Conservation (phyloP, 306 rosid genomes). For the Pyrus betulifolia region DNA sequence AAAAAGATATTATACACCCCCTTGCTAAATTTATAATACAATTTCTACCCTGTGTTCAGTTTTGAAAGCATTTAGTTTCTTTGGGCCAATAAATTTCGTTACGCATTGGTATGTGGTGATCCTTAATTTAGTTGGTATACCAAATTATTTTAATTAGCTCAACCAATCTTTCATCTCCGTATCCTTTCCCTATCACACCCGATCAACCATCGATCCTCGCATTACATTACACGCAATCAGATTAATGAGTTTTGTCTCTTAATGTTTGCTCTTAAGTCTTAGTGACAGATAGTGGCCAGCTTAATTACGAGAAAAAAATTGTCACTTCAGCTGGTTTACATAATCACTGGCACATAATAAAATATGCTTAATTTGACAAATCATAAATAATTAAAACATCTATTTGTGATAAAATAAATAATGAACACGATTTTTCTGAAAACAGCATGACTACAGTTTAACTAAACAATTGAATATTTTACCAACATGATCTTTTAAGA, state of each 20-base stretch:
- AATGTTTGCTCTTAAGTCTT: not conserved
- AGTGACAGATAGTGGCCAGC: not conserved
- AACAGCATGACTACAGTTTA: too few relatives aligned
- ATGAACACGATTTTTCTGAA: not conserved
- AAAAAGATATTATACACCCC: too few relatives aligned
- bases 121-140: not conserved
- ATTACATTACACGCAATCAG: constrained; percentile 14
- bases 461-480: too few relatives aligned
- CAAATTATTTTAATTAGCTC: constrained; percentile 4
- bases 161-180: constrained; percentile 15
- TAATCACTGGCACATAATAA: not conserved
- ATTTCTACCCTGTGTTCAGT: too few relatives aligned
- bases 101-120: not conserved
- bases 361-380: not conserved
- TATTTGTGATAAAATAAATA: too few relatives aligned
- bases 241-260: not conserved
- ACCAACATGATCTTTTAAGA: too few relatives aligned
- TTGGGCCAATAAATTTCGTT: not conserved
- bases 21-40: too few relatives aligned
- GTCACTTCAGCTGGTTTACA: not conserved
- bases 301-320: not conserved
- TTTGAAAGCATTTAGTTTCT: not conserved
- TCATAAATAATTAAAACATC: not conserved
- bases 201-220: not conserved
- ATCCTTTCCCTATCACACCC: not conserved